Base-by-base conservation (phyloP, 2,329 filamentous ascomycete genomes). In the Eutypa lata region DNA sequence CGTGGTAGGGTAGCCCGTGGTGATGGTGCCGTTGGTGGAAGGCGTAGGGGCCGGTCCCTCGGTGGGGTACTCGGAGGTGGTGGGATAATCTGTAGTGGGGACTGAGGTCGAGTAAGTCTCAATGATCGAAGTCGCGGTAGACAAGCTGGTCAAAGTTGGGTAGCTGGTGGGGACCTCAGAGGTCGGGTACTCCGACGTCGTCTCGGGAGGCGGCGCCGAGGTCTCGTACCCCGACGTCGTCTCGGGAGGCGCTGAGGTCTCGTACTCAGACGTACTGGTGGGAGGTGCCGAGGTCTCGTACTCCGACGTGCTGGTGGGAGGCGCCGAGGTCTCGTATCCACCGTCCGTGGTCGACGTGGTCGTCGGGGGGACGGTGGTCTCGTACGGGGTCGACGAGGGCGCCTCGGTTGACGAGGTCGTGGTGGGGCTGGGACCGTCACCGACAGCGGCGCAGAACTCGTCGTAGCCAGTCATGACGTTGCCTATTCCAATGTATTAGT, bases 401-500 rank as follows among this genome's bases (percentile, higher is more conserved):
- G 51, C 16, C 50, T 50, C 49, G 47, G 31, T 53, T 11, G 57
- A 50, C 3, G 57, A 52, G 24, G 45, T 18, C 10, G 42, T 21
- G 16, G 22, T 35, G 22, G 52, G 48, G n/a, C 28, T 47, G 45
- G 28, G 52, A 21, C 35, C 47, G n/a, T 24, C 16, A 14, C 42
- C 35, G 42, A 65, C 63, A 47, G 56, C 63, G 3, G 51, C 53
- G 52, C 64, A 66, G 57, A 66, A 66, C 2, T 49, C 42, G 47
- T 66, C 64, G 42, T 61, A 57, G 8, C 64, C 64, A 19, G 53
- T 61, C 58, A 64, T 64, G n/a, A 62, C 60, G 24, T 33, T 14
- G 28, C 64, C 64, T 66, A 18, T 50, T 53, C 13, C 42, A 52
- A 16, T 44, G 19, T 16, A 18, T 48, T 21, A 45, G 24, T 26